These are phyloP conservation scores for Tetrapisispora taiwanensis DNA, from an alignment of 805 yeast genomes.

Conservation along the genomic window DNA sequence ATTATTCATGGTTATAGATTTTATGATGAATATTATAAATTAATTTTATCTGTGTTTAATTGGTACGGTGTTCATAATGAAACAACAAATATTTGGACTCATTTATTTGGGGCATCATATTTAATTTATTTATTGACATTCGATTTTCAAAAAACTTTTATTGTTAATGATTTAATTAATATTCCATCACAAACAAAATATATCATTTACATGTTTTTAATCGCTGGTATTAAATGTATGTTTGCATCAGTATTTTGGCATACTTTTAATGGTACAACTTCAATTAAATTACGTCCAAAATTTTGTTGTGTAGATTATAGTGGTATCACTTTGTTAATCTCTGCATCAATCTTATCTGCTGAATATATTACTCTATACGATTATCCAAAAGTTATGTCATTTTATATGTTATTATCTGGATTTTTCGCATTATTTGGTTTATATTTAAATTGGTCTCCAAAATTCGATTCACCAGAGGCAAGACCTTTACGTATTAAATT, in stretches of 20 bases:
- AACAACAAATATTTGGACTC: slow-evolving; percentile 90
- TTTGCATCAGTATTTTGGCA: slow-evolving; percentile 82
- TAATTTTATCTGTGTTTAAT: slow-evolving; percentile 49
- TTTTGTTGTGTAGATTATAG: slow-evolving; percentile 93
- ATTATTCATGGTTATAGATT: slow-evolving; percentile 82
- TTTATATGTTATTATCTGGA: slow-evolving; percentile 52
- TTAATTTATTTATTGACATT: slow-evolving; percentile 45
- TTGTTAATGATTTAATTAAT: slow-evolving; percentile 40
- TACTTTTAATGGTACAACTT: slow-evolving; percentile 73
- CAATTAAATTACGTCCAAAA: slow-evolving; percentile 47
- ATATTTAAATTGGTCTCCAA: slow-evolving; percentile 82
- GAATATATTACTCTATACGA: slow-evolving; percentile 66
- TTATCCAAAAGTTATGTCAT: slow-evolving; percentile 10
- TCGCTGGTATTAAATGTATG: slow-evolving; percentile 69
- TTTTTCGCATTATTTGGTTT: slow-evolving; percentile 65
- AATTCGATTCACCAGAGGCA: slow-evolving; percentile 79
- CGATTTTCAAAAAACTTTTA: slow-evolving; percentile 52
- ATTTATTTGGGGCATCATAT: slow-evolving; percentile 55
- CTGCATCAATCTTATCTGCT: slow-evolving; percentile 78
- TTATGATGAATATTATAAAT: slow-evolving; percentile 48
- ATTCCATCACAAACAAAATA: slow-evolving; percentile 23
- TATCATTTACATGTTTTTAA: slow-evolving; percentile 53
- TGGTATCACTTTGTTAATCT: slow-evolving; percentile 83
- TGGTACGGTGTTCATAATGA: slow-evolving; percentile 62
- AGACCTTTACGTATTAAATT: slow-evolving; percentile 71